phyloP scores from a whole-genome alignment of 2,329 filamentous ascomycete species.

The Mycosphaerella sp. region DNA sequence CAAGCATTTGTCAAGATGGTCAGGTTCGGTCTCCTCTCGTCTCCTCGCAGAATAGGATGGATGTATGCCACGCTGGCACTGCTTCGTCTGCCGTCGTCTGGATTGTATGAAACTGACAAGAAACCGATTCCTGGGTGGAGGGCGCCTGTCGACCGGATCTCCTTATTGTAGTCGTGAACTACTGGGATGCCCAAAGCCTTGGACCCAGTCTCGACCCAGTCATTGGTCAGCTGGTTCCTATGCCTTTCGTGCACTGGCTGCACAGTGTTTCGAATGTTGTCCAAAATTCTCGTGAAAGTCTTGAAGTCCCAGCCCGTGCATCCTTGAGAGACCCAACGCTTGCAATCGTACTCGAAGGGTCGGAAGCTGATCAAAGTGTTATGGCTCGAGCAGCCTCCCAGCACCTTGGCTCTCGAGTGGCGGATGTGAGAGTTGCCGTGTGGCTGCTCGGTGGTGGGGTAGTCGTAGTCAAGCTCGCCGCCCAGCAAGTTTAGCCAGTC shows the following conservation, averaged over 20 bases:
- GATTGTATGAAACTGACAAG: slow-evolving; percentile 88
- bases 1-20: slow-evolving; percentile 82
- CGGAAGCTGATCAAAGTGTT: slow-evolving; percentile 92
- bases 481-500: slow-evolving; percentile 82
- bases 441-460: slow-evolving; percentile 81
- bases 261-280: slow-evolving; percentile 82
- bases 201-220: slow-evolving; percentile 80
- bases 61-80: slow-evolving; percentile 89
- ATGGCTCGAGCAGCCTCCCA: slow-evolving; percentile 88
- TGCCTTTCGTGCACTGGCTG: slow-evolving; percentile 81
- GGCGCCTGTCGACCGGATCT: slow-evolving; percentile 67
- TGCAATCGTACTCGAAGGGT: slow-evolving; percentile 81
- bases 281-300: slow-evolving; percentile 71
- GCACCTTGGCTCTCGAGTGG: slow-evolving; percentile 85
- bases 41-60: slow-evolving; percentile 78
- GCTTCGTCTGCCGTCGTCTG: slow-evolving; percentile 75
- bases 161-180: slow-evolving; percentile 77
- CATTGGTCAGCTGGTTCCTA: slow-evolving; percentile 83
- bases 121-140: slow-evolving; percentile 76
- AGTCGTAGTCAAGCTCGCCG: slow-evolving; percentile 86
- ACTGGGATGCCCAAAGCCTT: slow-evolving; percentile 73
- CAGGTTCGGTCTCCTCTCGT: slow-evolving; percentile 76
- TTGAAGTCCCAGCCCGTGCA: slow-evolving; percentile 83
- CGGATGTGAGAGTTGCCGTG: slow-evolving; percentile 88
- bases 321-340: slow-evolving; percentile 75